Evolutionary conservation across 2,329 filamentous ascomycete genomes (phyloP).

Genomic region (Knufia petricola): DNA sequence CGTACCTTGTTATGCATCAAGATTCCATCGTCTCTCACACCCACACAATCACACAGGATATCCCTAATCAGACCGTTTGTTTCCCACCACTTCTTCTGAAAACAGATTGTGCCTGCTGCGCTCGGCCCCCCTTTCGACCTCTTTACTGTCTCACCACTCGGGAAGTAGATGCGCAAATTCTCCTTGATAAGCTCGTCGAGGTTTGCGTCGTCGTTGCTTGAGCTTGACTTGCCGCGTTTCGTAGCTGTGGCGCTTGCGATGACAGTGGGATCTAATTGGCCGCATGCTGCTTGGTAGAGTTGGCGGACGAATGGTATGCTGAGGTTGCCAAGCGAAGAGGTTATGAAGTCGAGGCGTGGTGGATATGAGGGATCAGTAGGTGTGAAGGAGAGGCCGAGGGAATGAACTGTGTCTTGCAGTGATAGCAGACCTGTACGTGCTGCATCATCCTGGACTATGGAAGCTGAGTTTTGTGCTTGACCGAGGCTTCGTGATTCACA

Average conservation of each 20-base stretch:
- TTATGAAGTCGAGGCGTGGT: slow-evolving; percentile 26
- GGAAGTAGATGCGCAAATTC: slow-evolving; percentile 69
- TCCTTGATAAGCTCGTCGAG: slow-evolving; percentile 30
- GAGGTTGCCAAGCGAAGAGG: slow-evolving; percentile 72
- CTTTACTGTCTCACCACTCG: slow-evolving; percentile 59
- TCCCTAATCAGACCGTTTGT: slow-evolving; percentile 60
- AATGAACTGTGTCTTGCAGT: neutral
- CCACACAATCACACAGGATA: slow-evolving; percentile 66
- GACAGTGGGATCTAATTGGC: slow-evolving; percentile 13
- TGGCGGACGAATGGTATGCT: slow-evolving; percentile 31
- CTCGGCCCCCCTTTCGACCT: slow-evolving; percentile 53
- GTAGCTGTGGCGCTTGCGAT: slow-evolving; percentile 15
- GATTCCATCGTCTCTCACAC: slow-evolving; percentile 53
- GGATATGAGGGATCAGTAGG: slow-evolving; percentile 3
- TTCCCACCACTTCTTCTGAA: slow-evolving; percentile 61
- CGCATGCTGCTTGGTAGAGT: slow-evolving; percentile 45
- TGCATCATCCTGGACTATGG: neutral
- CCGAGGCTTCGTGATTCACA: too few relatives aligned
- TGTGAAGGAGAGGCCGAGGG: slow-evolving; percentile 2
- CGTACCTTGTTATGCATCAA: slow-evolving; percentile 83
- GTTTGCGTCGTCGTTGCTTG: slow-evolving; percentile 24
- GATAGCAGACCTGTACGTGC: slow-evolving; percentile 4
- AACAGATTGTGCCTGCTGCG: slow-evolving; percentile 73
- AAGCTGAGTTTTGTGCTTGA: neutral
- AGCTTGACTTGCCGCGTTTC: slow-evolving; percentile 17